These are phyloP conservation scores for Cercospora sesami DNA, from an alignment of 2,329 filamentous ascomycete genomes.

Conservation along the genomic window DNA sequence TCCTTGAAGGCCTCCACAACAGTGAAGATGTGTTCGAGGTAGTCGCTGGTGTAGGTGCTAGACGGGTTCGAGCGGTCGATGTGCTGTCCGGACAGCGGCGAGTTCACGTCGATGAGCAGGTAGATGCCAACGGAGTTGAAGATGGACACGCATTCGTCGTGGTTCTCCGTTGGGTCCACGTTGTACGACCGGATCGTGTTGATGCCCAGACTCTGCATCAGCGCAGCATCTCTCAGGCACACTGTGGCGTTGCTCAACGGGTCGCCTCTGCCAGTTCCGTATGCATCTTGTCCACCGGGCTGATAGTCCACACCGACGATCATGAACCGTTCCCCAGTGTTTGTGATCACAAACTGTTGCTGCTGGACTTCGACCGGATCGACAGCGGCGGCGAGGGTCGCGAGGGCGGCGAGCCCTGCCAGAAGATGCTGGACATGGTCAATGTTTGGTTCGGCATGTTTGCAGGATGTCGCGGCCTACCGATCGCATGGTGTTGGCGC, in stretches of 20 bases:
- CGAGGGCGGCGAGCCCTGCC: slow-evolving; percentile 17
- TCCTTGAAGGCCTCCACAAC: slow-evolving; percentile 67
- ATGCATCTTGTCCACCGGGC: slow-evolving; percentile 61
- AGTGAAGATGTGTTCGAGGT: slow-evolving; percentile 60
- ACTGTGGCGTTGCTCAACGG: slow-evolving; percentile 58
- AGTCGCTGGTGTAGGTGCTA: slow-evolving; percentile 56
- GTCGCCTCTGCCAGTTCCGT: slow-evolving; percentile 54
- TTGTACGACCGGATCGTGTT: slow-evolving; percentile 69
- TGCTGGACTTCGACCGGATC: slow-evolving; percentile 58
- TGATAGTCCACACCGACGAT: slow-evolving; percentile 61
- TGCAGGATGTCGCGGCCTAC: not conserved
- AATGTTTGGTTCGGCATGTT: slow-evolving; percentile 1
- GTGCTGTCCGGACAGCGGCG: slow-evolving; percentile 56
- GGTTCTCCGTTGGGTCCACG: slow-evolving; percentile 59
- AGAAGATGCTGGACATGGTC: not conserved
- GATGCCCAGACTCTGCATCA: slow-evolving; percentile 64
- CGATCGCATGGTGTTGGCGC: slow-evolving; percentile 6
- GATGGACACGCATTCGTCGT: slow-evolving; percentile 63
- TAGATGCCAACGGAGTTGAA: slow-evolving; percentile 68
- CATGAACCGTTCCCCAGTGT: slow-evolving; percentile 60
- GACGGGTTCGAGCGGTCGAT: slow-evolving; percentile 58
- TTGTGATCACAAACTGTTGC: slow-evolving; percentile 62
- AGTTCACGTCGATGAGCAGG: slow-evolving; percentile 66
- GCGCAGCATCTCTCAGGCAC: slow-evolving; percentile 63
- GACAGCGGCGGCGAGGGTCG: slow-evolving; percentile 52